Evolutionary conservation across 768 basidiomycete genomes (phyloP).

Genomic region (Agrocybe praecox): DNA sequence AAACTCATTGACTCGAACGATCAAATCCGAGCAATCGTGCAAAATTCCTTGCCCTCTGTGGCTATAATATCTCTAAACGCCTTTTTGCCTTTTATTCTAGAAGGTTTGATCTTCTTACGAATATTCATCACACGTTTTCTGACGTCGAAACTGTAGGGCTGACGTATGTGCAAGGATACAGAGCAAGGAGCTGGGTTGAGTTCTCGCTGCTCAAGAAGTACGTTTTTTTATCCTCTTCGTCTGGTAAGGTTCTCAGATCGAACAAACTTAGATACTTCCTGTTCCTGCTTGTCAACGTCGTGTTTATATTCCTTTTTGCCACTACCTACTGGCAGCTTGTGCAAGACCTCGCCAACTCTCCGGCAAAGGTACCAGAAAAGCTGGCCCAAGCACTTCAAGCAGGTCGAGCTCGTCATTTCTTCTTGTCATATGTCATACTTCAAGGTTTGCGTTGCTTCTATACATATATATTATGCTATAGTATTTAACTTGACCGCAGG

Average conservation of each 20-base stretch:
- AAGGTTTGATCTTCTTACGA: slow-evolving; percentile 51
- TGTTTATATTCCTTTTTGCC: slow-evolving; percentile 92
- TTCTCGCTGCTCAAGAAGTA: slow-evolving; percentile 92
- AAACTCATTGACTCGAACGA: slow-evolving; percentile 81
- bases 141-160: slow-evolving; percentile 37
- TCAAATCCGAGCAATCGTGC: slow-evolving; percentile 83
- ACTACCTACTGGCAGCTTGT: slow-evolving; percentile 92
- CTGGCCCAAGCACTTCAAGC: slow-evolving; percentile 82
- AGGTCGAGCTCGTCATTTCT: slow-evolving; percentile 81
- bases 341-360: slow-evolving; percentile 89
- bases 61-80: slow-evolving; percentile 93
- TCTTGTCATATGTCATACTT: slow-evolving; percentile 81
- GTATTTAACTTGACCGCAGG: slow-evolving; percentile 42
- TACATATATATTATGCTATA: background rate
- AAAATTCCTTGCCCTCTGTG: slow-evolving; percentile 91
- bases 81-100: slow-evolving; percentile 83
- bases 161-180: slow-evolving; percentile 90
- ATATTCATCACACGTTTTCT: slow-evolving; percentile 1
- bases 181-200: slow-evolving; percentile 91
- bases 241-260: slow-evolving; percentile 1
- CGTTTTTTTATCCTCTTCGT: slow-evolving; percentile 20
- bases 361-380: slow-evolving; percentile 93
- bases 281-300: slow-evolving; percentile 89
- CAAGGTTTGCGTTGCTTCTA: slow-evolving; percentile 54
- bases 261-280: slow-evolving; percentile 83